Conservation (phyloP, 2,329 filamentous ascomycete species). For the Paecilomyces dactylethromorphus region DNA sequence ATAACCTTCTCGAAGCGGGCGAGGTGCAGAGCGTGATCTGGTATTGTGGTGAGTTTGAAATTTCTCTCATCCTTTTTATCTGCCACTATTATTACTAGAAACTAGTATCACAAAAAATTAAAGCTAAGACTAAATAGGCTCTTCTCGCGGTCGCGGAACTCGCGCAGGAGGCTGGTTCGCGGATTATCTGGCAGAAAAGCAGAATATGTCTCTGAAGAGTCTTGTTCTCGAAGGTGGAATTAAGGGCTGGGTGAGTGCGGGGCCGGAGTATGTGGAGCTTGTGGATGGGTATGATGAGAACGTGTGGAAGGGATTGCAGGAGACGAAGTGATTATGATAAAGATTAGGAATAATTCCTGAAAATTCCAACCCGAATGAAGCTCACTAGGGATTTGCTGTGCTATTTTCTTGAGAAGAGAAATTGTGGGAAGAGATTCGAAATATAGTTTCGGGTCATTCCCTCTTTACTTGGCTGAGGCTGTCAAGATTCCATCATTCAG, state of each 20-base stretch:
- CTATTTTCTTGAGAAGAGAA: not conserved
- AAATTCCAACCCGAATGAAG: not conserved
- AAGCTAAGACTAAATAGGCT: constrained; percentile 33
- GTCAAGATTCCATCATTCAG: not conserved
- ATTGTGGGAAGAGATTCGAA: not conserved
- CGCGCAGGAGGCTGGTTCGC: constrained; percentile 52
- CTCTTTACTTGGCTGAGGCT: too few relatives aligned
- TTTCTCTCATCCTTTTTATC: not conserved
- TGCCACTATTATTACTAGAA: not conserved
- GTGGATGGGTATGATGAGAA: constrained; percentile 42
- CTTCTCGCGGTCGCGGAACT: constrained; percentile 48
- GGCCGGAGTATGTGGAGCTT: constrained; percentile 40
- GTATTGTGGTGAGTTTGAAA: constrained; percentile 38
- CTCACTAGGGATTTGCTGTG: not conserved
- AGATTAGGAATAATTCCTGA: not conserved
- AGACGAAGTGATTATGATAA: not conserved
- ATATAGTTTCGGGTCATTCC: not conserved
- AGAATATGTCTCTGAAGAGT: constrained; percentile 40
- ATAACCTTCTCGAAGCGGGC: constrained; percentile 22
- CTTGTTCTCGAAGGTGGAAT: constrained; percentile 47
- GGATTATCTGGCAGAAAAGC: constrained; percentile 42
- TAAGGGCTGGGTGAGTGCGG: constrained; percentile 48
- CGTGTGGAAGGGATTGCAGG: not conserved
- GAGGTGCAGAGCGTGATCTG: constrained; percentile 29
- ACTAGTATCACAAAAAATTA: not conserved